phyloP scores from a whole-genome alignment of 2,329 filamentous ascomycete genomes.

The Aspergillus flavus region DNA sequence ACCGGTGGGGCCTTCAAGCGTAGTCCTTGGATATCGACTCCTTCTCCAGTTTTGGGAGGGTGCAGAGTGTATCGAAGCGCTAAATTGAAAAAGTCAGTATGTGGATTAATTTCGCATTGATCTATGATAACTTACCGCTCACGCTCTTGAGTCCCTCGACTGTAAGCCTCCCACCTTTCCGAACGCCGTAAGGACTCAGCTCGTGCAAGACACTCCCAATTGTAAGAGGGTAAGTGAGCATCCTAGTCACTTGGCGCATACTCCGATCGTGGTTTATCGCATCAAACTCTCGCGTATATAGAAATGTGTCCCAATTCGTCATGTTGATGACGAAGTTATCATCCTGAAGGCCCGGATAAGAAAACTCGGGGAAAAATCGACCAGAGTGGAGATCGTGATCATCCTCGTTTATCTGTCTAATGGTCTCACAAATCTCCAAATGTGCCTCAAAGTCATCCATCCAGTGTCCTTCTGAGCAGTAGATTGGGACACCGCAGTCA shows the following conservation, averaged over 20 bases:
- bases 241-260: slow-evolving; percentile 88
- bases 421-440: slow-evolving; percentile 85
- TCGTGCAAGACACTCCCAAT: slow-evolving; percentile 92
- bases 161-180: slow-evolving; percentile 74
- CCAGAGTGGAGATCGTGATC: slow-evolving; percentile 93
- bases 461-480: slow-evolving; percentile 94
- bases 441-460: slow-evolving; percentile 94
- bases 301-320: slow-evolving; percentile 97
- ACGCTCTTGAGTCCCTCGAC: slow-evolving; percentile 90
- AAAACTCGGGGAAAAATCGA: slow-evolving; percentile 89
- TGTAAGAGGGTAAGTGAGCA: slow-evolving; percentile 92
- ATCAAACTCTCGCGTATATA: slow-evolving; percentile 88
- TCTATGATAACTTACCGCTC: slow-evolving; percentile 65
- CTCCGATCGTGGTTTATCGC: slow-evolving; percentile 88
- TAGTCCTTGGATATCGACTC: slow-evolving; percentile 73
- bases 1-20: slow-evolving; percentile 84
- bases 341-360: slow-evolving; percentile 85
- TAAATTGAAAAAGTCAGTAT: slow-evolving; percentile 37
- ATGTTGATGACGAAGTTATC: slow-evolving; percentile 94
- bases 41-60: slow-evolving; percentile 77
- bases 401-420: slow-evolving; percentile 94
- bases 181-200: slow-evolving; percentile 86
- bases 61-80: slow-evolving; percentile 93
- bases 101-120: not conserved
- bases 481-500: slow-evolving; percentile 91